Evolutionary conservation across 140 eudicot species (phyloP), one percentile per base, ranked within the genome.

Genomic region (Bidens hawaiensis): DNA sequence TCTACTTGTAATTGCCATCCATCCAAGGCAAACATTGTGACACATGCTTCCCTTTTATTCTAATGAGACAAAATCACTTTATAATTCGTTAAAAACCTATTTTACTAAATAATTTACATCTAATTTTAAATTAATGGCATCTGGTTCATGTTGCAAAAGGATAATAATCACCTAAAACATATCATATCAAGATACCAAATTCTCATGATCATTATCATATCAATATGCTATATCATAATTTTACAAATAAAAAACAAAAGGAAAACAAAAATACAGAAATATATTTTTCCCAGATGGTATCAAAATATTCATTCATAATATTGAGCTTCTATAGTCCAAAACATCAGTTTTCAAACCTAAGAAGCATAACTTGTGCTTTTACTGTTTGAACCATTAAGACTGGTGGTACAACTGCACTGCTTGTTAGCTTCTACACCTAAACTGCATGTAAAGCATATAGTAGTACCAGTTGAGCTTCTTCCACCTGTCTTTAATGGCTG

Each of bases 381-480:
- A 41, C 61, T 56, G 36, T 7, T 72, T 26, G 57, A 65, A 60
- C 52, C 71, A 64, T 48, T 54, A 36, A 65, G 48, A 64, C 60
- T 72, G 34, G 38, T 55, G 16, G 62, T 64, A 62, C 96, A 85
- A 60, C 63, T 74, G 71, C 97, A 86, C 45, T 38, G 64, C 74
- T 86, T 79, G 69, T 91, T 72, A 30, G 75, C 83, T 36, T 76
- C 75, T 45, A 81, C 46, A 26, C 96, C 96, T 74, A 85, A 76
- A 52, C 85, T 82, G 75, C 97, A 89, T 53, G 80, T 72, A 73
- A 89, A 89, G 61, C 97, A 89, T 58, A 73, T 62, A 11, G 71
- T 41, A 7, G 74, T 38, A 21, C 43, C 42, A 41, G n/a, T n/a
- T n/a, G n/a, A n/a, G n/a, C n/a, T n/a, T n/a, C 41, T 38, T 12